Evolutionary conservation across 306 rosid species (phyloP).

Genomic region (Citrullus mucosospermus): DNA sequence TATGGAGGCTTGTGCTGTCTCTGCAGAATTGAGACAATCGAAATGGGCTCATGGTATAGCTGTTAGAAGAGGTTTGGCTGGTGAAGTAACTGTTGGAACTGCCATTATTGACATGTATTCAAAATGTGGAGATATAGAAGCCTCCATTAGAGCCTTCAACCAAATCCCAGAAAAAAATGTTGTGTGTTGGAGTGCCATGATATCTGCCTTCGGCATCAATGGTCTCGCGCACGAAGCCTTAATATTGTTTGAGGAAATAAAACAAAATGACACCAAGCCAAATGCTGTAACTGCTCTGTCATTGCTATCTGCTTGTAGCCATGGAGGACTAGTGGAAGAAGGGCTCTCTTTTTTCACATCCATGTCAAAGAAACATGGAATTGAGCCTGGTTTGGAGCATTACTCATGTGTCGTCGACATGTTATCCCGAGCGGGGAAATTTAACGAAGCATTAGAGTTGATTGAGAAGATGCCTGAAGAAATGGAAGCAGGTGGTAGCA

Average conservation of each 20-base stretch:
- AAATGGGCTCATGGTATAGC: conserved; percentile 38
- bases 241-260: conserved; percentile 18
- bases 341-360: conserved; percentile 25
- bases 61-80: conserved; percentile 13
- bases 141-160: conserved; percentile 24
- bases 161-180: conserved; percentile 19
- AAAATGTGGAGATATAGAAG: conserved; percentile 33
- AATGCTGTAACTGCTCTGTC: conserved; percentile 27
- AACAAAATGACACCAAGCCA: conserved; percentile 18
- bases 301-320: conserved; percentile 30
- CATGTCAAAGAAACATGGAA: conserved; percentile 17
- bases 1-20: conserved; percentile 29
- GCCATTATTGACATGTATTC: conserved; percentile 35
- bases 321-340: conserved; percentile 31
- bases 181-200: conserved; percentile 34
- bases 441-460: conserved; percentile 22
- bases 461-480: conserved; percentile 25
- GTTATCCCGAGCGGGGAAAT: conserved; percentile 32
- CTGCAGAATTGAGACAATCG: conserved; percentile 21
- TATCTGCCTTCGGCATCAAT: conserved; percentile 26
- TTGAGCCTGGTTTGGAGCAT: conserved; percentile 24
- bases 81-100: conserved; percentile 25
- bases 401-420: conserved; percentile 36
- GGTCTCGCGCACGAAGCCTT: conserved; percentile 26
- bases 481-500: conserved; percentile 19